A percentile compares a stretch with the other conserved stretches of the same genome.
These are phyloP conservation scores for Mycena galericulata DNA, from an alignment of 768 basidiomycete species.

Conservation along the genomic window DNA sequence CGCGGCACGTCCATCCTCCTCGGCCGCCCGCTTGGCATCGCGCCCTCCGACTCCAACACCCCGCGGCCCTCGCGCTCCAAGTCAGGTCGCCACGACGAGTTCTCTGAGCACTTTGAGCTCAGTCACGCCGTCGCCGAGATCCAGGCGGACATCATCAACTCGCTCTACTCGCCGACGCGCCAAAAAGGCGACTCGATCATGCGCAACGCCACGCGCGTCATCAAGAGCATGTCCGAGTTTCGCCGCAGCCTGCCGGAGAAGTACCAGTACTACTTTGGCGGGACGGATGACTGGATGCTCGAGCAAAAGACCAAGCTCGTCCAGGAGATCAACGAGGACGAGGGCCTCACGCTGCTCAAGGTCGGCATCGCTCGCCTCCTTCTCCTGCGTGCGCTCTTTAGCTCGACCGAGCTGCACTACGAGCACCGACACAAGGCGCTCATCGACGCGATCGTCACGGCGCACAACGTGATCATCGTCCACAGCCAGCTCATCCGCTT, in stretches of 20 bases:
- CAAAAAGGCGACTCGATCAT: slow-evolving; percentile 78
- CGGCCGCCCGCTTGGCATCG: slow-evolving; percentile 85
- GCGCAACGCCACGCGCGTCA: slow-evolving; percentile 82
- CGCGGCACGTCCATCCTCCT: slow-evolving; percentile 90
- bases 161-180: slow-evolving; percentile 81
- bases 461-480: slow-evolving; percentile 88
- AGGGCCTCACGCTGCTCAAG: slow-evolving; percentile 86
- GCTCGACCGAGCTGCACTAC: slow-evolving; percentile 77
- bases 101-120: slow-evolving; percentile 84
- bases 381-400: slow-evolving; percentile 83
- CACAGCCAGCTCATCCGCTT: slow-evolving; percentile 87
- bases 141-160: slow-evolving; percentile 91
- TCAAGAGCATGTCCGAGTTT: slow-evolving; percentile 81
- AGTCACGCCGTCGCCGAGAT: slow-evolving; percentile 84
- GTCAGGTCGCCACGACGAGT: slow-evolving; percentile 56
- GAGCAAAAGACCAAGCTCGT: slow-evolving; percentile 77
- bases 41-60: slow-evolving; percentile 87
- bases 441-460: slow-evolving; percentile 85
- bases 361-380: slow-evolving; percentile 85
- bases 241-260: slow-evolving; percentile 74
- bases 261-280: slow-evolving; percentile 83
- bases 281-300: slow-evolving; percentile 78
- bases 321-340: slow-evolving; percentile 80
- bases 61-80: slow-evolving; percentile 71
- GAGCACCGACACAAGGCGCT: slow-evolving; percentile 76